phyloP scores from a whole-genome alignment of 495 filamentous ascomycete genomes.

The Hyphodiscus hymeniophilus region DNA sequence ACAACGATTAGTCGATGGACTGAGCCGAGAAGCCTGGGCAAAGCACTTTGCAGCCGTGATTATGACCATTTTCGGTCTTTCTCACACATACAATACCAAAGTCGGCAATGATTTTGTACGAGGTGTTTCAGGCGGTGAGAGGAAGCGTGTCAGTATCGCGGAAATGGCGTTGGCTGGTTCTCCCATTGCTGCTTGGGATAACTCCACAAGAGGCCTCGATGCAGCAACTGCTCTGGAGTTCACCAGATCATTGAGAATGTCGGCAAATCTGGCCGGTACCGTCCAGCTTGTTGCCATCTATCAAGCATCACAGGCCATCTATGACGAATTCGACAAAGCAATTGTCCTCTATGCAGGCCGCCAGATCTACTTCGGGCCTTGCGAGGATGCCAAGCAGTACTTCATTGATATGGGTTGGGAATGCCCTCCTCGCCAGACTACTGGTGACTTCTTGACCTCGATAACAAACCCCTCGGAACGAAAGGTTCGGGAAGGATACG shows the following conservation, averaged over 20 bases:
- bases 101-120: constrained; percentile 82
- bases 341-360: constrained; percentile 58
- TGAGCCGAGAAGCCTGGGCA: constrained; percentile 55
- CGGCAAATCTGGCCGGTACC: constrained; percentile 38
- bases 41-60: constrained; percentile 60
- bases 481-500: constrained; percentile 49
- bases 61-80: constrained; percentile 63
- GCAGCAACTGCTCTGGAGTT: constrained; percentile 42
- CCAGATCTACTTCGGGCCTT: constrained; percentile 61
- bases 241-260: constrained; percentile 36
- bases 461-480: constrained; percentile 62
- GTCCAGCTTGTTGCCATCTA: constrained; percentile 46
- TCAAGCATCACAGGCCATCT: constrained; percentile 27
- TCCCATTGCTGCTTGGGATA: constrained; percentile 49
- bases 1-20: constrained; percentile 40
- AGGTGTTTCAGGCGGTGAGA: constrained; percentile 56
- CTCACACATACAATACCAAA: constrained; percentile 54
- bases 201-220: constrained; percentile 45
- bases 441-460: constrained; percentile 65
- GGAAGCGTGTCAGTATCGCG: constrained; percentile 49
- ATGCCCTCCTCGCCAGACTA: constrained; percentile 47
- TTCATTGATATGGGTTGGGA: constrained; percentile 53
- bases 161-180: constrained; percentile 42
- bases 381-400: constrained; percentile 48
- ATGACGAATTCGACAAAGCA: constrained; percentile 55